Evolutionary conservation across 495 filamentous ascomycete species (phyloP), one percentile per base, ranked within the genome.

Genomic region (Daldinia bambusicola): DNA sequence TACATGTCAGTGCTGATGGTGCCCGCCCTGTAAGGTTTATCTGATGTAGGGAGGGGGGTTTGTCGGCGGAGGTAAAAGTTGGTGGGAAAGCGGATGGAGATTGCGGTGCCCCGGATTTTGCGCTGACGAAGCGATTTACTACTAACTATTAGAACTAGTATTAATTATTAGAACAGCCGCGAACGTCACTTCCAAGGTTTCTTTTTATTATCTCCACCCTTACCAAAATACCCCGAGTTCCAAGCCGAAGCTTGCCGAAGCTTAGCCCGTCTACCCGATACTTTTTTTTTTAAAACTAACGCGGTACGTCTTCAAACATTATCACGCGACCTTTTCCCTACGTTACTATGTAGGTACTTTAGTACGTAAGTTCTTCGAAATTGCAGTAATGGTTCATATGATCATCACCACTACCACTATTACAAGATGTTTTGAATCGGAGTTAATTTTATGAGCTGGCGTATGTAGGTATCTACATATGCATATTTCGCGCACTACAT

Each of bases 181-280:
- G 74, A 67, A 74, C 74, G 72, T 76, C 74, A 76, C 73, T 68
- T 38, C 57, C 51, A 26, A 26, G 26, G 26, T 26, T 26, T 3
- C 26, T 26, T 63, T 59, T 55, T 51, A 53, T 59, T 56, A 26
- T 61, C 32, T 55, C 51, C 22, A 26, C 55, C 69, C 60, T 36
- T 53, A 34, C 32, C 26, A 26, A 43, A 18, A 63, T 63, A 48
- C 63, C 61, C 60, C 62, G 63, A 65, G 31, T 64, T 48, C 66
- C 69, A 58, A 77, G 69, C 75, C 75, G 75, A 77, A 55, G 75
- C 26, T 75, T 77, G 70, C 75, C 75, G 75, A 77, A 66, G 53
- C 66, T 70, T 65, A 66, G 66, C 71, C 68, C 66, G 4, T 67
- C 66, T 63, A 70, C 37, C 71, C 67, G 71, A 18, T 61, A 43